Percentiles rank a stretch among this genome's conserved stretches.
Evolutionary conservation across 306 rosid species (phyloP).

Genomic region (Corylus heterophylla): DNA sequence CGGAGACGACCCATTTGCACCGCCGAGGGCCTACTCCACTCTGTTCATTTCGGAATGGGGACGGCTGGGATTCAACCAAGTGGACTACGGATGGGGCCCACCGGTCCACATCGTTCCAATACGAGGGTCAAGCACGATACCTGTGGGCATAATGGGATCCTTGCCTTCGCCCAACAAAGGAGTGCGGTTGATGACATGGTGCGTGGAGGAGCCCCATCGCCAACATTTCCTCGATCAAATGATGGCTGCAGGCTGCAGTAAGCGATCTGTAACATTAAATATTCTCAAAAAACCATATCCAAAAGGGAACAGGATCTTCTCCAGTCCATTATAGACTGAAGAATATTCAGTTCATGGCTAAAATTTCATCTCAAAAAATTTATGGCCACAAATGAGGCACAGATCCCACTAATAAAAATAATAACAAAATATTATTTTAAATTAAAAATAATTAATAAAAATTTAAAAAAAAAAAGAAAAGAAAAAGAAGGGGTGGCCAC

Average conservation of each 20-base stretch:
- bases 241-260: neutral
- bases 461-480: too few relatives aligned
- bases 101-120: constrained; percentile 63
- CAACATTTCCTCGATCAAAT: constrained; percentile 43
- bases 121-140: constrained; percentile 55
- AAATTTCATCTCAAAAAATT: neutral
- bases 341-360: too few relatives aligned
- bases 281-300: too few relatives aligned
- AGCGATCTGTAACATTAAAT: too few relatives aligned
- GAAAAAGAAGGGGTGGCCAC: too few relatives aligned
- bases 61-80: constrained; percentile 64
- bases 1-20: constrained; percentile 58
- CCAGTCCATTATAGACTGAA: neutral
- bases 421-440: too few relatives aligned
- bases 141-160: constrained; percentile 59
- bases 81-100: constrained; percentile 72
- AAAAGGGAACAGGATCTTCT: neutral
- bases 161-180: constrained; percentile 52
- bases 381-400: too few relatives aligned
- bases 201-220: constrained; percentile 51
- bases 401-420: too few relatives aligned
- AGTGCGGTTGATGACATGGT: constrained; percentile 72
- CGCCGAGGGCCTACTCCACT: constrained; percentile 49
- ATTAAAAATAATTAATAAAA: too few relatives aligned
- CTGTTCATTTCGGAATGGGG: constrained; percentile 81